Conservation (phyloP, 495 filamentous ascomycete species). For the Penicillium coffeae region DNA sequence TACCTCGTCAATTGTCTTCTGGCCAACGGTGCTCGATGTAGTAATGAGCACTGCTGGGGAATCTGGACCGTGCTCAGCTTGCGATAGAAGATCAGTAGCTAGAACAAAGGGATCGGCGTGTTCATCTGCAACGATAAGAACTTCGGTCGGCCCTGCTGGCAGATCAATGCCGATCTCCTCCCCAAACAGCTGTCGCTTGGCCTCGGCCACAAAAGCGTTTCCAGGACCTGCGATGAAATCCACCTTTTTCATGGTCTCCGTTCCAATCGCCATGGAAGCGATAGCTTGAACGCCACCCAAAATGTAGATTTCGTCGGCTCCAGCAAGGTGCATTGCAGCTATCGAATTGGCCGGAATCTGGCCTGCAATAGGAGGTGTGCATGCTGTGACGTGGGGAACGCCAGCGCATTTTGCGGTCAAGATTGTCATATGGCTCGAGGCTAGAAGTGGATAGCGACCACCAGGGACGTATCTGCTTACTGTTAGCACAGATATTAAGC, state of each 20-base stretch:
- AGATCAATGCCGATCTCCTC: slow-evolving; percentile 51
- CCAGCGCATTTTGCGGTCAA: slow-evolving; percentile 54
- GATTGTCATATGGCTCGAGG: slow-evolving; percentile 56
- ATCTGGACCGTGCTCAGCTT: slow-evolving; percentile 53
- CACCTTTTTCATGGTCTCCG: slow-evolving; percentile 55
- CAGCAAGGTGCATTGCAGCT: slow-evolving; percentile 51
- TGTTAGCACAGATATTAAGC: not conserved
- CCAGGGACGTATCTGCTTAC: slow-evolving; percentile 46
- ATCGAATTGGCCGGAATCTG: slow-evolving; percentile 48
- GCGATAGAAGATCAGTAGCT: slow-evolving; percentile 49
- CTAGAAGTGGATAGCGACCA: slow-evolving; percentile 52
- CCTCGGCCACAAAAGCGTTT: slow-evolving; percentile 54
- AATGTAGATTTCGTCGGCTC: slow-evolving; percentile 51
- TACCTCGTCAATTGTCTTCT: slow-evolving; percentile 35
- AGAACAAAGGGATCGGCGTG: slow-evolving; percentile 48
- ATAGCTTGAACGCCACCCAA: slow-evolving; percentile 53
- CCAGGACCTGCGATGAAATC: slow-evolving; percentile 54
- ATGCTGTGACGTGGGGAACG: slow-evolving; percentile 45
- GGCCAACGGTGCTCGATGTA: slow-evolving; percentile 39
- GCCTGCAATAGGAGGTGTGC: slow-evolving; percentile 49
- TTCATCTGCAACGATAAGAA: slow-evolving; percentile 51
- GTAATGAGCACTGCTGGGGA: slow-evolving; percentile 48
- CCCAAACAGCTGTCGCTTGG: slow-evolving; percentile 51
- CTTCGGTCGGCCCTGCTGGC: slow-evolving; percentile 50
- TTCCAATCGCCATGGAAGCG: slow-evolving; percentile 81